A percentile compares a stretch with the other conserved stretches of the same genome.
Evolutionary conservation across 176 grass and related monocot species (phyloP).

Genomic region (Oryza brachyantha): DNA sequence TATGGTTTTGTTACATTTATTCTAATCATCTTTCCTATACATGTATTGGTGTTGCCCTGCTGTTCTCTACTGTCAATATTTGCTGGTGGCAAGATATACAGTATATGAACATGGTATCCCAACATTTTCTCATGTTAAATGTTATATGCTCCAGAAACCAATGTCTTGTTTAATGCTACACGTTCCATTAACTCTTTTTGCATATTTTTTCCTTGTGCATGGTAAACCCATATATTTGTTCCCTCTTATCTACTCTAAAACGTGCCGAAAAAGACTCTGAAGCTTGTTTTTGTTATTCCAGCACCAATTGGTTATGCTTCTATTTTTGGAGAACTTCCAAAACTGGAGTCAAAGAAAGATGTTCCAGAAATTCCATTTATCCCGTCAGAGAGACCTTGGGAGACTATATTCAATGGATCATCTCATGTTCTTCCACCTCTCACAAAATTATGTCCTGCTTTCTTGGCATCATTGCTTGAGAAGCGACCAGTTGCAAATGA

Average conservation of each 20-base stretch:
- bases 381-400: constrained; percentile 84
- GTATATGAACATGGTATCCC: neutral
- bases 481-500: constrained; percentile 45
- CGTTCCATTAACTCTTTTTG: neutral
- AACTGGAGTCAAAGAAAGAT: constrained; percentile 44
- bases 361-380: constrained; percentile 60
- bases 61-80: neutral
- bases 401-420: constrained; percentile 87
- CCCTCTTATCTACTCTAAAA: neutral
- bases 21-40: neutral
- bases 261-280: neutral
- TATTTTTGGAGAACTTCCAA: constrained; percentile 73
- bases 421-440: constrained; percentile 83
- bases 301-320: constrained; percentile 65
- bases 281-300: constrained; percentile 40
- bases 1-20: constrained; percentile 3
- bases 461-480: constrained; percentile 82
- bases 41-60: neutral
- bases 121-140: neutral
- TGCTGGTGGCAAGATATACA: neutral
- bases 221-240: neutral
- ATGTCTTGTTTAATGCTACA: neutral
- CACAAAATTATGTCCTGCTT: constrained; percentile 66
- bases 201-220: neutral
- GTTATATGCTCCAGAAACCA: no score